Base-by-base conservation (phyloP, 176 grass and related monocot species). In the Oryza glumipatula region DNA sequence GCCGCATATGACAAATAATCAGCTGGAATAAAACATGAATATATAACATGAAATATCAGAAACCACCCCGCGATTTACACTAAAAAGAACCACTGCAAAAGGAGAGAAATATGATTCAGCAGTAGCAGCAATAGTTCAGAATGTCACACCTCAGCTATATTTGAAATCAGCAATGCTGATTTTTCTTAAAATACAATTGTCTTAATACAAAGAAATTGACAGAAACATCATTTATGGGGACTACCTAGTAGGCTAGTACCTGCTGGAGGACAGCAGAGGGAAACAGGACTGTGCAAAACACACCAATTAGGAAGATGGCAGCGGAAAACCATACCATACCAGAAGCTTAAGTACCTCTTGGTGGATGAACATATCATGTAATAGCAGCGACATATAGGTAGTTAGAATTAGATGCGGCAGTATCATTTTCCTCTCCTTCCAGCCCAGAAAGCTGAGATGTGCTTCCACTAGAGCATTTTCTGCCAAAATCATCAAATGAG, bases 381-480 rank as follows among this genome's bases (percentile, higher is more conserved):
- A 85, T 77, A 61, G 84, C 85, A 90, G 77, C 28, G 48, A 64
- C 47, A 16, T 41, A 74, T 64, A 77, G 11, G 67, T 51, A 51
- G 69, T 83, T 87, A 66, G 93, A 49, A 74, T 81, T 88, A 60
- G 93, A 98, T 65, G 86, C 83, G 66, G 96, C 91, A 2, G 93
- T 95, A 82, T 95, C 91, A 48, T 77, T 90, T 82, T 92, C 90
- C 68, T 94, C 96, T 32, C 73, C 91, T 92, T 94, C 90, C 51
- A 88, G 82, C 46, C 86, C 88, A 30, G 81, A 87, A 70, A 93
- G 87, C 72, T 92, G 87, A 67, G 85, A 76, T 67, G 73, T 73
- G 15, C 87, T 92, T 61, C 89, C 82, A 60, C 36, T 81, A 16
- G 72, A 90, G 76, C 70, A 89, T 72, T 80, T 95, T 88, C 96